Evolutionary conservation across 345 rosid species (phyloP).

Genomic region (Melaleuca alternifolia): DNA sequence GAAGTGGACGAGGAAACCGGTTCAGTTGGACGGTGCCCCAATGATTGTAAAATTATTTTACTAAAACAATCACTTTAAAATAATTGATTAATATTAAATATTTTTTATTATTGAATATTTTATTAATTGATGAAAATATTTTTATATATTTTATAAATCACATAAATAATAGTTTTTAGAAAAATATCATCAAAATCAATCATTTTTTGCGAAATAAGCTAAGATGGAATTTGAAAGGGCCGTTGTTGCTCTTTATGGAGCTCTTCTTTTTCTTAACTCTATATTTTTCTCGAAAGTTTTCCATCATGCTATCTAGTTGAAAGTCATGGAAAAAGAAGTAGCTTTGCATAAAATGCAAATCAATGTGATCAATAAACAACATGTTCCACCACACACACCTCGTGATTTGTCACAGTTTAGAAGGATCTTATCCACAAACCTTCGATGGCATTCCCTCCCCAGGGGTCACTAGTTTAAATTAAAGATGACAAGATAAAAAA

Average conservation of each 20-base stretch:
- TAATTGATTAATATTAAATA: background rate
- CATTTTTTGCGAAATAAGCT: background rate
- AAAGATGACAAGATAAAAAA: background rate
- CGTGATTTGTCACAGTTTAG: background rate
- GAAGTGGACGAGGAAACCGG: background rate
- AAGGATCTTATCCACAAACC: background rate
- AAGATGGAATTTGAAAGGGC: background rate
- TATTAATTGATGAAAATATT: fast-evolving
- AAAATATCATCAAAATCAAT: background rate
- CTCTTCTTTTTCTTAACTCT: background rate
- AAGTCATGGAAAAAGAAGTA: background rate
- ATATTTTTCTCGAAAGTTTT: background rate
- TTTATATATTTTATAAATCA: background rate
- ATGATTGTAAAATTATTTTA: background rate
- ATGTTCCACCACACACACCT: background rate
- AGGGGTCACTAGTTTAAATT: background rate
- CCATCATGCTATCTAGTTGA: background rate
- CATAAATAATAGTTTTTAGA: fast-evolving
- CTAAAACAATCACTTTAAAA: background rate
- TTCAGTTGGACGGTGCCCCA: too few species aligned
- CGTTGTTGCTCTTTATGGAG: background rate
- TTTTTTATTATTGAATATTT: background rate
- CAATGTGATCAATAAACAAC: background rate
- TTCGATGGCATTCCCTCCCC: background rate
- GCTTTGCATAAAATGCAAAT: background rate